Evolutionary conservation across 2,329 filamentous ascomycete genomes (phyloP), one percentile per base, ranked within the genome.

Genomic region (Aureobasidium sp.): DNA sequence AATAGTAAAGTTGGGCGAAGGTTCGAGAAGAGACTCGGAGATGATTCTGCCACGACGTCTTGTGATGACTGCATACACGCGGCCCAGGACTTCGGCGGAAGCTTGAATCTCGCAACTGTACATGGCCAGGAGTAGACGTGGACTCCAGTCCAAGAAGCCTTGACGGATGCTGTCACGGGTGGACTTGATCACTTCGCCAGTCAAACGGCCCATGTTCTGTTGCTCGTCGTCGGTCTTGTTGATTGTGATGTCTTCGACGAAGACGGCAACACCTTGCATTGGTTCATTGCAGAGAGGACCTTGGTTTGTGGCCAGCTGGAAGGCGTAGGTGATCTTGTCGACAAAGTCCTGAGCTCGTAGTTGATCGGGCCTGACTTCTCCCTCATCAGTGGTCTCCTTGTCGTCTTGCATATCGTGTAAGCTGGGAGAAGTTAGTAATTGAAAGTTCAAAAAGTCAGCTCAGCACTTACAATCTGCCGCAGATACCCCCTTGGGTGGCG

Each of bases 101-200:
- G 93, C 91, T 81, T 97, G 94, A 69, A 99, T 97, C 73, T 97
- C 94, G 73, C 93, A 96, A 61, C 86, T 91, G 78, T 99, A 99
- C 91, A 97, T 97, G 57, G 94, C 94, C 48, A 99, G 85, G 77
- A 97, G 85, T 67, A 99, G 84, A n/a, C 94, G 86, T 0, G 94
- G 90, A 42, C 88, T 93, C 94, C 94, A 99, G 79, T 97, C 94
- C 21, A 97, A 79, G 79, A 97, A 96, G 27, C 87, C 93, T 65
- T 87, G 81, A 55, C 87, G 84, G 64, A 99, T 91, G n/a, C 87
- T 84, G 49, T 90, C 86, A 67, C 93, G 90, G 21, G 93, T 86
- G 0, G 89, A 88, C 73, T 91, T 91, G 78, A 99, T 96, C 48
- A 96, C 85, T 76, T 97, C 94, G 65, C 94, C 91, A 0, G 92